Percentiles rank a stretch among this genome's conserved stretches.
phyloP scores from a whole-genome alignment of 164 flowering plant species.

The Stephania cephalantha region DNA sequence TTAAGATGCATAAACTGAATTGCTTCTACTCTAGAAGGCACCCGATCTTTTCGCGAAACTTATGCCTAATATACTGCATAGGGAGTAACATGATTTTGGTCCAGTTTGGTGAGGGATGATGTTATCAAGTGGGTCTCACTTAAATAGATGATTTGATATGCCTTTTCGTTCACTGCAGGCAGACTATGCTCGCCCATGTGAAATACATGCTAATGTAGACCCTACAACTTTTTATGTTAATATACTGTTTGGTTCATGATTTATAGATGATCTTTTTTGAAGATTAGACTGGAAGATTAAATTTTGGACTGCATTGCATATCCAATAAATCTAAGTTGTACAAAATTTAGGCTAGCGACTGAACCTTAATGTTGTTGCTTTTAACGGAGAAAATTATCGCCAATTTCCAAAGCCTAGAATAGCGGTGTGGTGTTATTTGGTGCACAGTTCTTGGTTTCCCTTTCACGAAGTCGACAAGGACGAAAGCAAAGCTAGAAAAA shows the following conservation, averaged over 20 bases:
- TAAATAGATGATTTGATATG: not conserved
- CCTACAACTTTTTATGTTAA: not conserved
- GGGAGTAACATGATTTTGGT: not conserved
- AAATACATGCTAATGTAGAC: not conserved
- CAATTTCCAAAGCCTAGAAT: not conserved
- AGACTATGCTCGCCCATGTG: not conserved
- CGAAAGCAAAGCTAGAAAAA: not conserved
- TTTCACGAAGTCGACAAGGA: not conserved
- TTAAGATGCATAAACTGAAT: not conserved
- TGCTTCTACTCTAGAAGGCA: not conserved
- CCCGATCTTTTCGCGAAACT: not conserved
- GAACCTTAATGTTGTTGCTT: no score
- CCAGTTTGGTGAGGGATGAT: not conserved
- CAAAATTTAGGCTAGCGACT: no score
- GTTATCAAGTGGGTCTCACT: constrained; percentile 1
- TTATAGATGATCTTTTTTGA: not conserved
- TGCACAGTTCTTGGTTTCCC: not conserved
- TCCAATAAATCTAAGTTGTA: no score
- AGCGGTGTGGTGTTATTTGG: not conserved
- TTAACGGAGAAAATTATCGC: not conserved
- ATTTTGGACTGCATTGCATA: not conserved
- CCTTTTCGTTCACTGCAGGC: not conserved
- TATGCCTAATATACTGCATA: not conserved
- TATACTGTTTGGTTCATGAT: not conserved
- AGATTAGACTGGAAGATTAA: not conserved